Conservation (phyloP, 345 rosid species). For the Populus tremula region DNA sequence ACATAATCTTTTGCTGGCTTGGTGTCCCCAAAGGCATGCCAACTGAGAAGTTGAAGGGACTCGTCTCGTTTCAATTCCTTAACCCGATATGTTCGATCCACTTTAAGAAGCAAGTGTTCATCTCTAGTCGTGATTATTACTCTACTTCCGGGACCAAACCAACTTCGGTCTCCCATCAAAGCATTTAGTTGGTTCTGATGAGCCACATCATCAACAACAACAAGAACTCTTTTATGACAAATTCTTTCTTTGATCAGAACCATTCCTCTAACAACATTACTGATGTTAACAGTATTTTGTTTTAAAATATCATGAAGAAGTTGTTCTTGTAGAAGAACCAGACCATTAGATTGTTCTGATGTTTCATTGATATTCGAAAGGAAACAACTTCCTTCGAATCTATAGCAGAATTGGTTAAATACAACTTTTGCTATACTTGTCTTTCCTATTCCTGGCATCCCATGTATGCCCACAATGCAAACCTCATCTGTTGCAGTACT, state of each 20-base stretch:
- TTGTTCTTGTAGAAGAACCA: neutral
- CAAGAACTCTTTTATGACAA: constrained; percentile 1
- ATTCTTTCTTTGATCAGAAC: neutral
- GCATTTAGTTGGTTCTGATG: neutral
- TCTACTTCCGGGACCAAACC: constrained; percentile 9
- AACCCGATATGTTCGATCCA: neutral
- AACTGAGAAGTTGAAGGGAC: constrained; percentile 10
- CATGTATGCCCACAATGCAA: neutral
- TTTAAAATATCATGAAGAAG: neutral
- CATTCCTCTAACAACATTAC: constrained; percentile 9
- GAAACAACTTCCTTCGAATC: neutral
- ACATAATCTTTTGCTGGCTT: neutral
- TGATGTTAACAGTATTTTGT: neutral
- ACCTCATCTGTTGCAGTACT: neutral
- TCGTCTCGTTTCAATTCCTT: neutral
- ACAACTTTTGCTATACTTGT: neutral
- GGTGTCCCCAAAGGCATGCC: constrained; percentile 12
- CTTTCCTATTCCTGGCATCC: neutral
- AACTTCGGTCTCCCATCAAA: neutral
- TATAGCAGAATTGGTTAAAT: neutral
- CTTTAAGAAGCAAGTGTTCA: neutral
- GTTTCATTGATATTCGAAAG: neutral
- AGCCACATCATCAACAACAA: constrained; percentile 19
- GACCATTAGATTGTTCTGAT: neutral
- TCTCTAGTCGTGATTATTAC: constrained; percentile 10